Conservation (phyloP, 2,329 filamentous ascomycete species). For the Corynespora cassiicola region DNA sequence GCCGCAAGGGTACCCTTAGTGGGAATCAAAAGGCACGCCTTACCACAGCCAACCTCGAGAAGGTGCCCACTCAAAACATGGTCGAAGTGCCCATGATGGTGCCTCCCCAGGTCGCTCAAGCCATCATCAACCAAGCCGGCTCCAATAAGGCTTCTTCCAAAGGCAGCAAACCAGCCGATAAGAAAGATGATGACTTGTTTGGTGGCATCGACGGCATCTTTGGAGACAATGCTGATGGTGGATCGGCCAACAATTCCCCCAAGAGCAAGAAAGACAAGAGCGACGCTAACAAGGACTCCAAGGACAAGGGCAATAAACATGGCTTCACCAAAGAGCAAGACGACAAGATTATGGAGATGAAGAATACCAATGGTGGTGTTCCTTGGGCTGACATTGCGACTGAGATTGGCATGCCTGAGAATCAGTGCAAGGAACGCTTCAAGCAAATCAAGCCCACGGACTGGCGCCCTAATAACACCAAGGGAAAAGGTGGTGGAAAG, state of each 20-base stretch:
- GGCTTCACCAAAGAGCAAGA: slow-evolving; percentile 50
- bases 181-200: neutral
- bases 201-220: neutral
- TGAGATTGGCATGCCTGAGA: slow-evolving; percentile 30
- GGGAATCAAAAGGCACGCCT: slow-evolving; percentile 21
- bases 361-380: slow-evolving; percentile 25
- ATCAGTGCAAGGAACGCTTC: slow-evolving; percentile 32
- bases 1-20: slow-evolving; percentile 33
- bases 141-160: too few species aligned
- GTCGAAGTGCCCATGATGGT: too few species aligned
- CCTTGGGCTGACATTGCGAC: slow-evolving; percentile 39
- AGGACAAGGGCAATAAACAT: slow-evolving; percentile 6
- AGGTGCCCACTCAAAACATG: slow-evolving; percentile 15
- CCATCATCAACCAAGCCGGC: too few species aligned
- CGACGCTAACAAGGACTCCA: slow-evolving; percentile 3
- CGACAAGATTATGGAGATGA: slow-evolving; percentile 45
- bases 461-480: slow-evolving; percentile 16
- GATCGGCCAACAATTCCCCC: neutral
- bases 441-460: slow-evolving; percentile 43
- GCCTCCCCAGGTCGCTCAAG: too few species aligned
- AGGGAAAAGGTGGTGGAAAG: slow-evolving; percentile 17
- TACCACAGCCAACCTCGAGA: slow-evolving; percentile 17
- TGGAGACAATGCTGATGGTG: neutral
- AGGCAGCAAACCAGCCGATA: neutral
- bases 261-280: neutral